A percentile compares a stretch with the other conserved stretches of the same genome.
These are phyloP conservation scores for Candida coleopterorum DNA, from an alignment of 805 yeast species.

Conservation along the genomic window DNA sequence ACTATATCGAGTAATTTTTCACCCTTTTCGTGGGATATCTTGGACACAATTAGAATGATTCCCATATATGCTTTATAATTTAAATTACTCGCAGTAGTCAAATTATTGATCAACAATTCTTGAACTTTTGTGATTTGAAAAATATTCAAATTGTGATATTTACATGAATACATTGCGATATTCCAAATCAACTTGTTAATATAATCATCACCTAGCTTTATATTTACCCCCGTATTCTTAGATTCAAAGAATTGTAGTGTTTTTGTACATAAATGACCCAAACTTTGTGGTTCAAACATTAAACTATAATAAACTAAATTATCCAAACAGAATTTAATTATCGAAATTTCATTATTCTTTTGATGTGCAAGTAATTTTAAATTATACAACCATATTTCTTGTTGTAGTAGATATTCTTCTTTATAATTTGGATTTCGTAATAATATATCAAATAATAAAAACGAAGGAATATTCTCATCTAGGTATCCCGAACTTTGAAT, in stretches of 20 bases:
- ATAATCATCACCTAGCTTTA: slow-evolving; percentile 17
- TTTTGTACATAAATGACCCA: slow-evolving; percentile 15
- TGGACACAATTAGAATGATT: slow-evolving; percentile 25
- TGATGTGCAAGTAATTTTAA: slow-evolving; percentile 18
- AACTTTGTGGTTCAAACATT: slow-evolving; percentile 18
- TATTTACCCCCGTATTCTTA: slow-evolving; percentile 17
- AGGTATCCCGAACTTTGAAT: slow-evolving; percentile 29
- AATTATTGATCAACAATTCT: slow-evolving; percentile 20
- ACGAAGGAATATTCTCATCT: slow-evolving; percentile 30
- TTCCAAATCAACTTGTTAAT: slow-evolving; percentile 25
- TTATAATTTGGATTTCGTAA: slow-evolving; percentile 30
- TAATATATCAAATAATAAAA: slow-evolving; percentile 34
- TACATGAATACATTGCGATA: slow-evolving; percentile 15
- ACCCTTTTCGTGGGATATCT: slow-evolving; percentile 22
- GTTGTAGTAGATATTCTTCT: slow-evolving; percentile 29
- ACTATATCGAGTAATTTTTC: slow-evolving; percentile 22
- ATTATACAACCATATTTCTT: slow-evolving; percentile 32
- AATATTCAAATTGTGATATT: slow-evolving; percentile 1
- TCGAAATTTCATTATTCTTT: slow-evolving; percentile 17
- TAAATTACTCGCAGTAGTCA: slow-evolving; percentile 12
- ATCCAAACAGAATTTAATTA: slow-evolving; percentile 17
- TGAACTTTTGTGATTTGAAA: slow-evolving; percentile 15
- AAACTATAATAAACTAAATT: slow-evolving; percentile 25
- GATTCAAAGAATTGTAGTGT: slow-evolving; percentile 17
- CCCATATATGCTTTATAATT: slow-evolving; percentile 34